Base-by-base conservation (phyloP, 2,329 filamentous ascomycete genomes). In the Pseudogymnoascus sp. region DNA sequence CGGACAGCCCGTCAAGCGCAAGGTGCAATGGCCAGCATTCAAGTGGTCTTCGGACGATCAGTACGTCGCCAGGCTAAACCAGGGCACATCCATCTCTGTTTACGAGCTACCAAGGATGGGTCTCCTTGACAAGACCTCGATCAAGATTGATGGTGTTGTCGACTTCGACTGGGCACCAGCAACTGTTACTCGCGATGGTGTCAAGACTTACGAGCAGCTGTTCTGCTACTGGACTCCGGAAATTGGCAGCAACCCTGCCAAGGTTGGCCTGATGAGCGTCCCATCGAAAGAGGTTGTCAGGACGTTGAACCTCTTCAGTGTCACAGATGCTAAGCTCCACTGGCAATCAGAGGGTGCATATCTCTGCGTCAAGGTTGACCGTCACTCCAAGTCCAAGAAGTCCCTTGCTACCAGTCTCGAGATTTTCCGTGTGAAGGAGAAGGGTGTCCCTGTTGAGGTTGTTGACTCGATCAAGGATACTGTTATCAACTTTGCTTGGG, bases 401-500 rank as follows among this genome's bases (percentile, higher is more conserved):
- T 96, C 92, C 2, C 85, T 96, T 71, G 93, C 92, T 65, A 99
- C 94, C 33, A 97, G 96, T 69, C 85, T 99, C 36, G 94, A 99
- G 76, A 97, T 99, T 73, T 99, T 99, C 88, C 90, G 94, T 64
- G 85, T 99, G 69, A 87, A 86, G 74, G 94, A 99, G 77, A 99
- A 99, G 84, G 93, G 94, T 68, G 94, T 99, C 1, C 94, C 94
- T 0, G 93, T 99, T 61, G 94, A 99, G 76, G 94, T 97, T 62
- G 92, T 99, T 60, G 94, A 99, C 76, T 92, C 88, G 61, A 89
- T 99, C 78, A 97, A 97, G 79, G 94, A 97, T 72, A 96, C 92
- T 0, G 94, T 99, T 69, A 96, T 99, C 79, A 99, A 99, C 81
- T 99, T 99, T 73, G 92, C 94, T 8, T 99, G 94, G 94, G 94